A percentile compares a stretch with the other conserved stretches of the same genome.
Conservation (phyloP, 2,329 filamentous ascomycete genomes). For the Claviceps purpurea region DNA sequence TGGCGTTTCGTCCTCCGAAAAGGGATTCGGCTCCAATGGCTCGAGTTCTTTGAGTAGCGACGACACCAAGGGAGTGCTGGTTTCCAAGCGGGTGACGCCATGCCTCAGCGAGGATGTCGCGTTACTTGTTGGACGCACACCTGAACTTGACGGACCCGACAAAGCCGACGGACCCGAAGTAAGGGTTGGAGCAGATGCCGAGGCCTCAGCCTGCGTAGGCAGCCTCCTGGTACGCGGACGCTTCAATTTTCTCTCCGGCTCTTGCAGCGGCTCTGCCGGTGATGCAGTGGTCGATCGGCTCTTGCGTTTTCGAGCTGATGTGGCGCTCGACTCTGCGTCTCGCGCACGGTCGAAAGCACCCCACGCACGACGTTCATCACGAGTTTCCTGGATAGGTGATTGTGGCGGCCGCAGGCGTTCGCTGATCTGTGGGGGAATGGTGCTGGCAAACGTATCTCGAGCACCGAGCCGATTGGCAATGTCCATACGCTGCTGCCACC, state of each 20-base stretch:
- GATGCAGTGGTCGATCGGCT: constrained; percentile 56
- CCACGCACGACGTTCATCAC: constrained; percentile 78
- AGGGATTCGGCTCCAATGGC: constrained; percentile 54
- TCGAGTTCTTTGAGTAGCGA: constrained; percentile 84
- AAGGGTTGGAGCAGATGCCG: constrained; percentile 26
- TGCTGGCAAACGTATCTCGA: constrained; percentile 55
- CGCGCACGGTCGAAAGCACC: constrained; percentile 78
- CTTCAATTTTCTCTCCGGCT: constrained; percentile 75
- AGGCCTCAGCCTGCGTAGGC: constrained; percentile 32
- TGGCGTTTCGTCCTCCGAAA: constrained; percentile 40
- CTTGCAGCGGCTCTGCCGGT: constrained; percentile 50
- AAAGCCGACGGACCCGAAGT: constrained; percentile 14
- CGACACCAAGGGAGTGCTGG: constrained; percentile 67
- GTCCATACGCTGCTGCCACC: constrained; percentile 73
- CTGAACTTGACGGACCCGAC: constrained; percentile 3
- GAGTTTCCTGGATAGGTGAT: constrained; percentile 49
- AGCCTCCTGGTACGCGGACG: constrained; percentile 68
- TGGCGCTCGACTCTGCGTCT: constrained; percentile 44
- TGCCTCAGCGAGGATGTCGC: constrained; percentile 11
- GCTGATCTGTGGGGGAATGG: constrained; percentile 42
- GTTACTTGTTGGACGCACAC: constrained; percentile 7
- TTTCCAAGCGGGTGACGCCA: constrained; percentile 17
- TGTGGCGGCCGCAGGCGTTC: constrained; percentile 46
- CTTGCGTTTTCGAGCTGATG: constrained; percentile 56
- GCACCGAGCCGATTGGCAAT: constrained; percentile 72